Conservation (phyloP, 2,329 filamentous ascomycete genomes). For the Aureobasidium subglaciale region DNA sequence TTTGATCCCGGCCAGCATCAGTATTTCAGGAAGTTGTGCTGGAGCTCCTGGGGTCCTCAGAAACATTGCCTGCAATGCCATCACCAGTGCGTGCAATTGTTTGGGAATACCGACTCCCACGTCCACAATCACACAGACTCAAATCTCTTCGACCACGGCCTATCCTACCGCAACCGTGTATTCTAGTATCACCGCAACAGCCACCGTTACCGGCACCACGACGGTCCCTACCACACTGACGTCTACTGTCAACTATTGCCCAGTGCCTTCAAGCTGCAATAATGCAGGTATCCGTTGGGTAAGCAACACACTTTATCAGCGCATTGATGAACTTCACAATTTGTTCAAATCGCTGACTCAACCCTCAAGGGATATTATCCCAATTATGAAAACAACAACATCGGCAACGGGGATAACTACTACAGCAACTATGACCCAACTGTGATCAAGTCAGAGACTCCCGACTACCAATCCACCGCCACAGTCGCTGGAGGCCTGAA, state of each 20-base stretch:
- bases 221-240: background rate
- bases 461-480: background rate
- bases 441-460: background rate
- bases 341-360: too few species aligned
- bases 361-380: too few species aligned
- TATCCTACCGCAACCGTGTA: constrained; percentile 11
- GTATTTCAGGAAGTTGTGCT: constrained; percentile 13
- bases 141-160: constrained; percentile 19
- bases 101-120: constrained; percentile 17
- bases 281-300: too few species aligned
- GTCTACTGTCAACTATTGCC: too few species aligned
- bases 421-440: too few species aligned
- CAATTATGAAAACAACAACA: too few species aligned
- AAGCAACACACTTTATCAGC: too few species aligned
- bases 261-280: too few species aligned
- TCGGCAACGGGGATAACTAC: too few species aligned
- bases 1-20: constrained; percentile 10
- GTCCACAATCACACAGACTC: constrained; percentile 16
- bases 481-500: background rate
- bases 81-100: background rate
- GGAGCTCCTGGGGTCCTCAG: constrained; percentile 14
- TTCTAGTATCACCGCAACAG: background rate
- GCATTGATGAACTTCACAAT: too few species aligned
- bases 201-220: background rate
- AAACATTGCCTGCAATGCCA: background rate